Evolutionary conservation across 192 early-diverging fungal species (phyloP).

Genomic region (Mortierella hygrophila): DNA sequence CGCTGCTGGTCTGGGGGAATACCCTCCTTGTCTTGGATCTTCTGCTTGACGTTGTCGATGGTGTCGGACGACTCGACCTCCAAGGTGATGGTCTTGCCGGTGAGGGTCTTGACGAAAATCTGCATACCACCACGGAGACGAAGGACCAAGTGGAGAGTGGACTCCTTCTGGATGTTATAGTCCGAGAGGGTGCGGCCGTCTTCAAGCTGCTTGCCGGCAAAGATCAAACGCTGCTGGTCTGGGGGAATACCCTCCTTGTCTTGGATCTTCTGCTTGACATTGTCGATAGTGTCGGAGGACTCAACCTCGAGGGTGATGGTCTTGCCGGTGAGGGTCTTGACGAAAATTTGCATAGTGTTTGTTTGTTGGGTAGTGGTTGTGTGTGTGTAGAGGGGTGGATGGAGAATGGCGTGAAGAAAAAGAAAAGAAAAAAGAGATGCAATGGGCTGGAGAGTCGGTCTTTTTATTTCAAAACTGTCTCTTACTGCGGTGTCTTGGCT

Average conservation of each 20-base stretch:
- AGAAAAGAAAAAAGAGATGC: conserved; percentile 7
- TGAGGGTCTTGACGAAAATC: conserved; percentile 87
- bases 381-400: background rate
- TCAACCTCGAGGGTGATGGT: conserved; percentile 84
- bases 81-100: conserved; percentile 97
- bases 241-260: conserved; percentile 85
- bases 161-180: conserved; percentile 84
- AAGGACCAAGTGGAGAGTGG: conserved; percentile 77
- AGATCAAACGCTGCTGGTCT: conserved; percentile 86
- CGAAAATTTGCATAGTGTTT: conserved; percentile 76
- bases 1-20: conserved; percentile 88
- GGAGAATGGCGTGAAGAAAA: background rate
- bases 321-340: conserved; percentile 85
- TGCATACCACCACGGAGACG: conserved; percentile 78
- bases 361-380: background rate
- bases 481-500: background rate
- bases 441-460: background rate
- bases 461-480: too few relatives aligned
- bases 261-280: conserved; percentile 86
- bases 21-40: conserved; percentile 91
- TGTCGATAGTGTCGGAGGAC: conserved; percentile 83
- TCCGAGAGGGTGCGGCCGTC: conserved; percentile 80
- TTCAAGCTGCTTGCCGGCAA: conserved; percentile 85
- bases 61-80: conserved; percentile 85
- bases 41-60: conserved; percentile 87